Evolutionary conservation across 345 rosid species (phyloP).

Genomic region (Pugionium dolabratum): DNA sequence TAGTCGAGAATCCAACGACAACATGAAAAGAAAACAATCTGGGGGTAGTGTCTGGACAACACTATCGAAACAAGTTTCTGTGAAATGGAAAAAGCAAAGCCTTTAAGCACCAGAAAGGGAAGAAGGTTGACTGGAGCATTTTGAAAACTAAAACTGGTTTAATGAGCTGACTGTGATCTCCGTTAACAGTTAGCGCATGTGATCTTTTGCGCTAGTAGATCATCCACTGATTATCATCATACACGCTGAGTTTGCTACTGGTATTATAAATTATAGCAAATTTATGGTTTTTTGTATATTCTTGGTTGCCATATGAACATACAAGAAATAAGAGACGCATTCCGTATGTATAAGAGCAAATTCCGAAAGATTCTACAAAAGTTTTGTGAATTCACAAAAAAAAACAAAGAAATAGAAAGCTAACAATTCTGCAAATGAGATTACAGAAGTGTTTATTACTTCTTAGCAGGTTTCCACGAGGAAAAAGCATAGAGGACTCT

Average conservation of each 20-base stretch:
- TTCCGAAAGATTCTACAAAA: constrained; percentile 23
- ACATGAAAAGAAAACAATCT: constrained; percentile 62
- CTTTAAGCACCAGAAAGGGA: constrained; percentile 39
- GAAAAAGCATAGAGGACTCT: constrained; percentile 63
- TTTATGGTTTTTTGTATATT: not conserved
- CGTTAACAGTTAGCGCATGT: not conserved
- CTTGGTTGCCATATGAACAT: constrained; percentile 14
- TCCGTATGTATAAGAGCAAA: constrained; percentile 16
- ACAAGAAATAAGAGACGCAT: constrained; percentile 12
- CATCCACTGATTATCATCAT: not conserved
- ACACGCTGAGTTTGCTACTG: not conserved
- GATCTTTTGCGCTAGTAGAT: constrained; percentile 10
- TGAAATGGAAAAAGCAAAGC: constrained; percentile 43
- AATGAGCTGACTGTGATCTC: constrained; percentile 1
- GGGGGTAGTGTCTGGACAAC: constrained; percentile 42
- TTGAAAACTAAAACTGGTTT: constrained; percentile 45
- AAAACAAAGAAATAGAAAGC: constrained; percentile 11
- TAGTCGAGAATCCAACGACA: constrained; percentile 39
- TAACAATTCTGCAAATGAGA: constrained; percentile 9
- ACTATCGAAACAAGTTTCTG: constrained; percentile 45
- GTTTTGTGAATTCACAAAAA: not conserved
- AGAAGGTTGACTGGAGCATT: constrained; percentile 56
- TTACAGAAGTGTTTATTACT: constrained; percentile 8
- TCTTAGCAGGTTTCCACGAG: constrained; percentile 63
- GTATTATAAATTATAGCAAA: constrained; percentile 5